phyloP scores from a whole-genome alignment of 1,139 yeast genomes.

The Yamadazyma siamensis region DNA sequence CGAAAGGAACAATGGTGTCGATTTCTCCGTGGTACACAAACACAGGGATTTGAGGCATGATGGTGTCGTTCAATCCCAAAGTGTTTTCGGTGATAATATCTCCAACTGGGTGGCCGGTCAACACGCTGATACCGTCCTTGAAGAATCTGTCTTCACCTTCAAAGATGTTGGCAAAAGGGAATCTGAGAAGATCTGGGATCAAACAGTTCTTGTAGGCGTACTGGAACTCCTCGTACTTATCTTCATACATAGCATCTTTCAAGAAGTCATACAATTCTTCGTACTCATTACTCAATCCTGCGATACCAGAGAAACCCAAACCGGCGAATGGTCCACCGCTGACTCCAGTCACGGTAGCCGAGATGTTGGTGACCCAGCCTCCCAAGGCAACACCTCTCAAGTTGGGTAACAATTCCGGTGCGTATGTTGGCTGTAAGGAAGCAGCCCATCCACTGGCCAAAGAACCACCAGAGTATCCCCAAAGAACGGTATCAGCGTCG shows the following conservation, averaged over 20 bases:
- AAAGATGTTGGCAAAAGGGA: slow-evolving; percentile 13
- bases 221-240: slow-evolving; percentile 11
- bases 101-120: slow-evolving; percentile 13
- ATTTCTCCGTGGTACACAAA: slow-evolving; percentile 31
- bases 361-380: slow-evolving; percentile 29
- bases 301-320: slow-evolving; percentile 24
- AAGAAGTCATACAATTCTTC: slow-evolving; percentile 15
- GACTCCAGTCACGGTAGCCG: slow-evolving; percentile 19
- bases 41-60: slow-evolving; percentile 28
- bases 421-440: slow-evolving; percentile 26
- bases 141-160: slow-evolving; percentile 16
- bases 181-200: slow-evolving; percentile 11
- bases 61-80: slow-evolving; percentile 14
- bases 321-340: slow-evolving; percentile 28
- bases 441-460: slow-evolving; percentile 35
- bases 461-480: slow-evolving; percentile 40
- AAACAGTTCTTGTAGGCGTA: slow-evolving; percentile 16
- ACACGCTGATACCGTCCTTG: slow-evolving; percentile 15
- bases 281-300: slow-evolving; percentile 28
- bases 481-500: slow-evolving; percentile 23
- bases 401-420: slow-evolving; percentile 24
- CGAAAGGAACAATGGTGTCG: slow-evolving; percentile 28
- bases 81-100: slow-evolving; percentile 20
- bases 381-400: slow-evolving; percentile 34
- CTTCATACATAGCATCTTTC: slow-evolving; percentile 11